phyloP scores from a whole-genome alignment of 352 stramenopile species.

The Phytophthora europaea region DNA sequence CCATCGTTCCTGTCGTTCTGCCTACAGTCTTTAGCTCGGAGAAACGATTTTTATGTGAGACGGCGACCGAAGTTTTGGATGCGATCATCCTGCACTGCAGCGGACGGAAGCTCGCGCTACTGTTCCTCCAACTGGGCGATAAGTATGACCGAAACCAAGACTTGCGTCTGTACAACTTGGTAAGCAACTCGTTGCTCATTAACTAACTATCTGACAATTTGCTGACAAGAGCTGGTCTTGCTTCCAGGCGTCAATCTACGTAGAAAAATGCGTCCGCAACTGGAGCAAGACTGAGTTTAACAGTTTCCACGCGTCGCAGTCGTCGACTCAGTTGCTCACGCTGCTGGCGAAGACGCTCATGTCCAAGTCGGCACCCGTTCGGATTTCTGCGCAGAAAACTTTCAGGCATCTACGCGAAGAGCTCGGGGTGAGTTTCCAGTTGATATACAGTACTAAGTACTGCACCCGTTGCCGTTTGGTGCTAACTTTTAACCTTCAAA shows the following conservation, averaged over 20 bases:
- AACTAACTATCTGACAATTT: neutral
- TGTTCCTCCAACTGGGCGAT: conserved; percentile 48
- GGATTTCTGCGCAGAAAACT: conserved; percentile 59
- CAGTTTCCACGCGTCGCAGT: conserved; percentile 33
- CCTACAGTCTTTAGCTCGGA: conserved; percentile 57
- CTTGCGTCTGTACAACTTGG: conserved; percentile 61
- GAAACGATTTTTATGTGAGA: conserved; percentile 71
- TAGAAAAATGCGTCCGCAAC: conserved; percentile 68
- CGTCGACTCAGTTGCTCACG: conserved; percentile 32
- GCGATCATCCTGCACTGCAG: conserved; percentile 66
- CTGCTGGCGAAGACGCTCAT: conserved; percentile 40
- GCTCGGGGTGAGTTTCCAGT: conserved; percentile 42
- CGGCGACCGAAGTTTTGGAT: conserved; percentile 65
- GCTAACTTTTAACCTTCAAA: neutral
- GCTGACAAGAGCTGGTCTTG: neutral
- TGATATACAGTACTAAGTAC: neutral
- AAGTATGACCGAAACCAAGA: conserved; percentile 45
- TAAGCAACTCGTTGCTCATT: conserved; percentile 11
- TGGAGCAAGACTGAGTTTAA: conserved; percentile 43
- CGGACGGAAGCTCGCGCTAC: conserved; percentile 44
- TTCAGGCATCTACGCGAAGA: conserved; percentile 44
- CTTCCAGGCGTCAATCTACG: conserved; percentile 59
- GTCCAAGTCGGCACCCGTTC: conserved; percentile 58
- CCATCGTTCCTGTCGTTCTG: conserved; percentile 56
- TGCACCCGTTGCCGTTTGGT: neutral